phyloP scores from a whole-genome alignment of 2,329 filamentous ascomycete species.

The Trichoderma sp. region DNA sequence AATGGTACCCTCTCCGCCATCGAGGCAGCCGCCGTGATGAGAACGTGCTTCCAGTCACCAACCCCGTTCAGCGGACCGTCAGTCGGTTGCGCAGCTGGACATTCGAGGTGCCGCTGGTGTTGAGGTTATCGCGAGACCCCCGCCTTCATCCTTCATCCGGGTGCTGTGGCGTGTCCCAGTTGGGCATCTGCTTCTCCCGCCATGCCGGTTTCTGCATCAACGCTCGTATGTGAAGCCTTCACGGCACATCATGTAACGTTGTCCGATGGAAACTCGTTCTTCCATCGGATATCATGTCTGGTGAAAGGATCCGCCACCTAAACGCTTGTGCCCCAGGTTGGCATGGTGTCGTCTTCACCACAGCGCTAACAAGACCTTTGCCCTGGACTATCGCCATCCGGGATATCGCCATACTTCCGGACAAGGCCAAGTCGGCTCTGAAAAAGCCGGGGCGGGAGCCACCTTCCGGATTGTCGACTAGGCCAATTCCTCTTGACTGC shows the following conservation, averaged over 20 bases:
- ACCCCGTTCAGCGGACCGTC: background rate
- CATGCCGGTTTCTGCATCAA: background rate
- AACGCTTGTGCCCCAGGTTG: background rate
- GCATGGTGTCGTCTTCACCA: background rate
- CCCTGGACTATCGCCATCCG: background rate
- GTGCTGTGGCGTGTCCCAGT: background rate
- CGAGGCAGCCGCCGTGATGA: background rate
- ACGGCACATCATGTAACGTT: conserved; percentile 5
- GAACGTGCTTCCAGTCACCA: background rate
- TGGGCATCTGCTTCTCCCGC: background rate
- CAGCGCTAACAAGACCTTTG: background rate
- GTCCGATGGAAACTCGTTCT: background rate
- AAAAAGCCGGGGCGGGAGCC: conserved; percentile 1
- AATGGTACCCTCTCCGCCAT: background rate
- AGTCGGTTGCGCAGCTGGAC: background rate
- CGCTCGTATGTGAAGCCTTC: background rate
- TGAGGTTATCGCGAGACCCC: background rate
- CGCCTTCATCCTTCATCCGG: background rate
- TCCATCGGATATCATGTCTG: background rate
- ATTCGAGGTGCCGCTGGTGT: background rate
- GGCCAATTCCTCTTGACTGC: conserved; percentile 1
- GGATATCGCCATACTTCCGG: background rate
- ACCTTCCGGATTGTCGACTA: conserved; percentile 16
- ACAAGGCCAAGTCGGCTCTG: background rate
- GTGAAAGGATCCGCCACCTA: background rate